Percentiles rank a stretch among this genome's conserved stretches.
Evolutionary conservation across 768 basidiomycete genomes (phyloP).

Genomic region (Xerocomellus chrysenteron): DNA sequence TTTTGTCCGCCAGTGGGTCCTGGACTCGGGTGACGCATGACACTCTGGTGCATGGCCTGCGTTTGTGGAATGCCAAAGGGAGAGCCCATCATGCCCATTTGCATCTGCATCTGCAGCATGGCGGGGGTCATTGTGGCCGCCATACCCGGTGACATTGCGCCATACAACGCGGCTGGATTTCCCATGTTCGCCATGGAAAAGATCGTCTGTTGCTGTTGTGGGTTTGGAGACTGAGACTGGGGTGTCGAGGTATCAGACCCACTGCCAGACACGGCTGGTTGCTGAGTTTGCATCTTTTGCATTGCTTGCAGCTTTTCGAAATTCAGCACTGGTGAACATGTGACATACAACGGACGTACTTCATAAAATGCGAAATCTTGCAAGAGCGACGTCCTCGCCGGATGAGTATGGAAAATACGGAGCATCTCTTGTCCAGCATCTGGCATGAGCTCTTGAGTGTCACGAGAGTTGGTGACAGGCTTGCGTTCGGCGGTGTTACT

Average conservation of each 20-base stretch:
- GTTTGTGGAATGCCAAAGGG: slow-evolving; percentile 56
- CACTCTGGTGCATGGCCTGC: slow-evolving; percentile 82
- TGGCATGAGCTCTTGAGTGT: slow-evolving; percentile 94
- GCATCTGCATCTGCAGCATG: slow-evolving; percentile 49
- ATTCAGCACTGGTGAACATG: slow-evolving; percentile 4
- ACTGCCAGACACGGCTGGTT: slow-evolving; percentile 27
- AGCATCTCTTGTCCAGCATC: slow-evolving; percentile 98
- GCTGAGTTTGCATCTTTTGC: slow-evolving; percentile 58
- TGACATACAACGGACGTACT: slow-evolving; percentile 41
- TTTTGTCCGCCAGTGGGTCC: slow-evolving; percentile 47
- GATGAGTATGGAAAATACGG: slow-evolving; percentile 91
- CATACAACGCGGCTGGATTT: slow-evolving; percentile 46
- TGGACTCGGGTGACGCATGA: slow-evolving; percentile 80
- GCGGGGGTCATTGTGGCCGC: slow-evolving; percentile 30
- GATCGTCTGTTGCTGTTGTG: slow-evolving; percentile 46
- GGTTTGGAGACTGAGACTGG: slow-evolving; percentile 41
- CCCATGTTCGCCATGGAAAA: slow-evolving; percentile 42
- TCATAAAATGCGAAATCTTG: slow-evolving; percentile 95
- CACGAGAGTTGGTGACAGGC: slow-evolving; percentile 96
- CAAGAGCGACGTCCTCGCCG: slow-evolving; percentile 86
- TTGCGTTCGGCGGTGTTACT: slow-evolving; percentile 98
- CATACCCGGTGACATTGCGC: slow-evolving; percentile 33
- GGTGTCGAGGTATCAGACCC: slow-evolving; percentile 30
- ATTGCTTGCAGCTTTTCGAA: slow-evolving; percentile 71
- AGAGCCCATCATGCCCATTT: slow-evolving; percentile 44